Conservation (phyloP, 1,284 basidiomycete genomes). For the Mycena sp. region DNA sequence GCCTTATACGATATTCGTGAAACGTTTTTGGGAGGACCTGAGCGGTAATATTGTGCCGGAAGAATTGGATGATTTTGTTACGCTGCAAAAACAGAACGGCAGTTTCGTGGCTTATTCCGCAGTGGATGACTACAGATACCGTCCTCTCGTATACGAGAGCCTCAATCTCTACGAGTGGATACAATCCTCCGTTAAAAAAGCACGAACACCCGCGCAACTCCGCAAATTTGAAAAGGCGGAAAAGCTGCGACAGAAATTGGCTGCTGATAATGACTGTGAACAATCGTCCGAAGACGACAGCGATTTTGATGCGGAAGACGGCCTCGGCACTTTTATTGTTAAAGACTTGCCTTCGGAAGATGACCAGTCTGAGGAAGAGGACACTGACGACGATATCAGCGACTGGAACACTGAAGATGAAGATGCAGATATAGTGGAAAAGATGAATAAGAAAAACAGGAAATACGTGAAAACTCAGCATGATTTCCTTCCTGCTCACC, state of each 20-base stretch:
- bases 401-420: background rate
- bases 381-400: background rate
- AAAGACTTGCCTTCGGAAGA: too few species aligned
- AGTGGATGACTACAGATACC: conserved; percentile 11
- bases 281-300: too few species aligned
- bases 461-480: background rate
- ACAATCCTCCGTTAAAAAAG: conserved; percentile 7
- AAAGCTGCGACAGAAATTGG: background rate
- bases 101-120: background rate
- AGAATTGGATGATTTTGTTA: background rate
- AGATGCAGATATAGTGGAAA: background rate
- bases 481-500: background rate
- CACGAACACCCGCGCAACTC: background rate
- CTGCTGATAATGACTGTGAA: background rate
- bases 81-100: background rate
- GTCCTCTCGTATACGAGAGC: conserved; percentile 5
- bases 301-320: too few species aligned
- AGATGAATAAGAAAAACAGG: background rate
- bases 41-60: background rate
- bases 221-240: background rate
- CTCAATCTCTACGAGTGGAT: conserved; percentile 24
- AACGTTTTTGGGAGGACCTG: background rate
- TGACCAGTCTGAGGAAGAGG: too few species aligned
- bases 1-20: conserved; percentile 9
- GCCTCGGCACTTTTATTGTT: too few species aligned